Conservation (phyloP, 768 basidiomycete species). For the Mycena capillaripes region DNA sequence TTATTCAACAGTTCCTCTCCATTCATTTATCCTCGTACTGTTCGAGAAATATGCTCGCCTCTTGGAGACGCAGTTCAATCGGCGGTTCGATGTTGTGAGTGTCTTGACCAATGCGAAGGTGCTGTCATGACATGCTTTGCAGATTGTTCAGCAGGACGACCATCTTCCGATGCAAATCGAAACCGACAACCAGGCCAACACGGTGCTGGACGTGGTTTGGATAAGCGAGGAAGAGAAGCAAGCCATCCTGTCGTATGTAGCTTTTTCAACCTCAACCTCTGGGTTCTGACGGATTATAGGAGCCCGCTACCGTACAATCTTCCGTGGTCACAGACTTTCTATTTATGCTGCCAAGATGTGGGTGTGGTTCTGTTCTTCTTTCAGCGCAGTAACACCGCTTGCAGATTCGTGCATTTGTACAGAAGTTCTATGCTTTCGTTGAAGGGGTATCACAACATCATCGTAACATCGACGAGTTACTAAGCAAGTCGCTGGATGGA, state of each 20-base stretch:
- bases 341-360: slow-evolving; percentile 93
- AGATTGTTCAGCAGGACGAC: slow-evolving; percentile 92
- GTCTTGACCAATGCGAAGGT: neutral
- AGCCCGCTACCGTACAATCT: slow-evolving; percentile 76
- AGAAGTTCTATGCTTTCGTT: slow-evolving; percentile 96
- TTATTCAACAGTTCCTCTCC: slow-evolving; percentile 87
- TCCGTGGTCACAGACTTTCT: slow-evolving; percentile 97
- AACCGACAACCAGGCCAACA: slow-evolving; percentile 71
- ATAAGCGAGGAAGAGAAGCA: slow-evolving; percentile 76
- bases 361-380: slow-evolving; percentile 27
- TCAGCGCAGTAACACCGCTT: neutral
- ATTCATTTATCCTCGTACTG: slow-evolving; percentile 86
- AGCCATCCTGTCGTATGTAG: slow-evolving; percentile 66
- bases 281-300: slow-evolving; percentile 53
- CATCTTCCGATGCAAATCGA: slow-evolving; percentile 88
- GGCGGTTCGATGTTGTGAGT: slow-evolving; percentile 84
- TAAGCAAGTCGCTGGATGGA: slow-evolving; percentile 92
- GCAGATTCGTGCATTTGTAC: slow-evolving; percentile 90
- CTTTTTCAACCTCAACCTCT: neutral
- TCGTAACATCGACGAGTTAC: slow-evolving; percentile 90
- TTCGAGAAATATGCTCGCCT: slow-evolving; percentile 92
- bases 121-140: slow-evolving; percentile 17
- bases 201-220: slow-evolving; percentile 88
- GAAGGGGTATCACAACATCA: slow-evolving; percentile 96
- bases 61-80: slow-evolving; percentile 84